A percentile compares a stretch with the other conserved stretches of the same genome.
Evolutionary conservation across 2,329 filamentous ascomycete species (phyloP).

Genomic region (Ilyonectria mors-panacis): DNA sequence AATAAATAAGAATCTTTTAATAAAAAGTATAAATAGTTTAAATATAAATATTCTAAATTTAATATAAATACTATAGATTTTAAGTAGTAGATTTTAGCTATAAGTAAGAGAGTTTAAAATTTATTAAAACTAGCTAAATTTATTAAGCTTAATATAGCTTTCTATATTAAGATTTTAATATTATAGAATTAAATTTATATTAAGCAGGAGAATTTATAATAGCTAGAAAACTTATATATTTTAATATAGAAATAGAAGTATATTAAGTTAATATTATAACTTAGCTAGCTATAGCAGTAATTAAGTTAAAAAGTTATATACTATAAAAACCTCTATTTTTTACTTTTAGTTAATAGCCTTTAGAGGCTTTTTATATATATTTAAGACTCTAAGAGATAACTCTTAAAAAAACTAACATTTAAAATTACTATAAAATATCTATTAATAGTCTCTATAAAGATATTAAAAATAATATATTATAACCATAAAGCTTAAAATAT

Average conservation of each 20-base stretch:
- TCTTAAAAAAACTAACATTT: neutral
- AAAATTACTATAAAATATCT: neutral
- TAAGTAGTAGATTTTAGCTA: neutral
- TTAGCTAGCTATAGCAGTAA: slow-evolving; percentile 10
- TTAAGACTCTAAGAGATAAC: neutral
- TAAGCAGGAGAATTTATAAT: slow-evolving; percentile 18
- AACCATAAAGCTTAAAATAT: slow-evolving; percentile 1
- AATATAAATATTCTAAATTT: neutral
- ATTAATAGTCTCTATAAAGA: slow-evolving; percentile 18
- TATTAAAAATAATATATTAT: neutral
- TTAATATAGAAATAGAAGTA: slow-evolving; percentile 11
- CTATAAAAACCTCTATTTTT: neutral
- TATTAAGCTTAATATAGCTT: neutral
- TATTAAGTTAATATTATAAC: slow-evolving; percentile 16
- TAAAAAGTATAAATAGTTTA: neutral
- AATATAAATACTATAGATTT: neutral
- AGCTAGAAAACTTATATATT: slow-evolving; percentile 1
- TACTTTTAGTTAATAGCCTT: slow-evolving; percentile 6
- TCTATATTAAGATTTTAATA: neutral
- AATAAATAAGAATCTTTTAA: neutral
- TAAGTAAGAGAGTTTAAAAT: slow-evolving; percentile 15
- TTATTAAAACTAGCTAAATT: too few relatives aligned
- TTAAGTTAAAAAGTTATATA: slow-evolving; percentile 13
- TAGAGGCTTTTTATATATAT: neutral
- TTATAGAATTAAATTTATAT: slow-evolving; percentile 12